Evolutionary conservation across 164 flowering plant genomes (phyloP), one percentile per base, ranked within the genome.

Genomic region (Umbilicus rupestris): DNA sequence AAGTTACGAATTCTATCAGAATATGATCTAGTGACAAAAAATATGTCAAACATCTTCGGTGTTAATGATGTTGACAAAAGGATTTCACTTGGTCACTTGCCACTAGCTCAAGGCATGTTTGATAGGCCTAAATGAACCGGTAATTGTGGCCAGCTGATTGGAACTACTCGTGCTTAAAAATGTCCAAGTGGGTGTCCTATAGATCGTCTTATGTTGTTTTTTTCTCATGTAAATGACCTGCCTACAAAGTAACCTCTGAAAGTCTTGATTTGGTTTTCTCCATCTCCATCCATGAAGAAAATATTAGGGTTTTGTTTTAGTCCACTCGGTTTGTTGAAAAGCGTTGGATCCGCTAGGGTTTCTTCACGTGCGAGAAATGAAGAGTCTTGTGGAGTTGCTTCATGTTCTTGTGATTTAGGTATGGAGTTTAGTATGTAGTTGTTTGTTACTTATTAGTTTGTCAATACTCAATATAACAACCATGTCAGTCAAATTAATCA

Each of bases 11-110:
- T n/a, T n/a, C n/a, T n/a, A n/a, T n/a, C n/a, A n/a, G n/a, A n/a
- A n/a, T n/a, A n/a, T n/a, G n/a, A n/a, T n/a, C n/a, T n/a, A n/a
- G n/a, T n/a, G n/a, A n/a, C n/a, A n/a, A n/a, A n/a, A n/a, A n/a
- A n/a, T n/a, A n/a, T n/a, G n/a, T n/a, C n/a, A n/a, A n/a, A n/a
- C n/a, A n/a, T n/a, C n/a, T n/a, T n/a, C n/a, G n/a, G n/a, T n/a
- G n/a, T n/a, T n/a, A n/a, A n/a, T n/a, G 57, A 55, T 55, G 60
- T 55, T 55, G 60, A 55, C 60, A 55, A 55, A 52, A 55, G 16
- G 33, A 8, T 14, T 28, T 55, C 15, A 28, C 60, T 55, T 55
- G 28, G 5, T 19, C 19, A 22, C 22, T 10, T 55, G 6, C 60
- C 60, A 55, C 33, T 28, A 28, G 33, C 60, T 26, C 60, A 55